Conservation (phyloP, 495 filamentous ascomycete species). For the Hamigera avellanea region DNA sequence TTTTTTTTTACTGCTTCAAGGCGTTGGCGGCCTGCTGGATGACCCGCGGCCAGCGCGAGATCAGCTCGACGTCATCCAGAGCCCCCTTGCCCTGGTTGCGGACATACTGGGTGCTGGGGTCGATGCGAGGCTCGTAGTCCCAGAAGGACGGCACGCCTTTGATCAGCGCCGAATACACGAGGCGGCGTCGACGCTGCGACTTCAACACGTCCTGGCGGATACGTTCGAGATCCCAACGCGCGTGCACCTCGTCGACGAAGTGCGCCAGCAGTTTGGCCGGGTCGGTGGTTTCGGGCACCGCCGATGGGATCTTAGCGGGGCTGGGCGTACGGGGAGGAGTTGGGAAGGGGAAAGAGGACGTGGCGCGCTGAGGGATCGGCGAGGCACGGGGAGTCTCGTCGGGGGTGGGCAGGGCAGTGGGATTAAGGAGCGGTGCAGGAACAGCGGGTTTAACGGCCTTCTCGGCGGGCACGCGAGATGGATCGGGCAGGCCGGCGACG, state of each 20-base stretch:
- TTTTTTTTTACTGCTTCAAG: too few relatives aligned
- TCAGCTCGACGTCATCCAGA: slow-evolving; percentile 33
- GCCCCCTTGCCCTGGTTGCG: slow-evolving; percentile 36
- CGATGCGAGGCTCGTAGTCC: slow-evolving; percentile 67
- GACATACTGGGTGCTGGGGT: slow-evolving; percentile 58
- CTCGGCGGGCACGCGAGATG: slow-evolving; percentile 9
- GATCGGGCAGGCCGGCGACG: slow-evolving; percentile 29
- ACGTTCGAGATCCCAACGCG: slow-evolving; percentile 60
- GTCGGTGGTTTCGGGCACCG: slow-evolving; percentile 28
- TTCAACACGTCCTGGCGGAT: slow-evolving; percentile 58
- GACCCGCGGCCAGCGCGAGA: slow-evolving; percentile 37
- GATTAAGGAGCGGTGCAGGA: slow-evolving; percentile 5
- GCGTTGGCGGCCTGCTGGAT: slow-evolving; percentile 26
- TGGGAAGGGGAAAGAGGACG: slow-evolving; percentile 27
- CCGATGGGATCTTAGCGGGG: slow-evolving; percentile 18
- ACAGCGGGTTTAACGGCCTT: slow-evolving; percentile 7
- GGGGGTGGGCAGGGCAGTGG: slow-evolving; percentile 28
- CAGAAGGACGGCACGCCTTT: slow-evolving; percentile 57
- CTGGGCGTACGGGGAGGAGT: slow-evolving; percentile 31
- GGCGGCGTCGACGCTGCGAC: slow-evolving; percentile 58
- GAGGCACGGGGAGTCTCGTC: slow-evolving; percentile 23
- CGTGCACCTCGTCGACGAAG: slow-evolving; percentile 54
- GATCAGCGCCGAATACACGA: slow-evolving; percentile 66
- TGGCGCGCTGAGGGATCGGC: slow-evolving; percentile 16
- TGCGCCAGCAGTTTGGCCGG: slow-evolving; percentile 34